Percentiles rank a stretch among this genome's conserved stretches.
These are phyloP conservation scores for Colletotrichum chrysophilum DNA, from an alignment of 2,329 filamentous ascomycete species.

Conservation along the genomic window DNA sequence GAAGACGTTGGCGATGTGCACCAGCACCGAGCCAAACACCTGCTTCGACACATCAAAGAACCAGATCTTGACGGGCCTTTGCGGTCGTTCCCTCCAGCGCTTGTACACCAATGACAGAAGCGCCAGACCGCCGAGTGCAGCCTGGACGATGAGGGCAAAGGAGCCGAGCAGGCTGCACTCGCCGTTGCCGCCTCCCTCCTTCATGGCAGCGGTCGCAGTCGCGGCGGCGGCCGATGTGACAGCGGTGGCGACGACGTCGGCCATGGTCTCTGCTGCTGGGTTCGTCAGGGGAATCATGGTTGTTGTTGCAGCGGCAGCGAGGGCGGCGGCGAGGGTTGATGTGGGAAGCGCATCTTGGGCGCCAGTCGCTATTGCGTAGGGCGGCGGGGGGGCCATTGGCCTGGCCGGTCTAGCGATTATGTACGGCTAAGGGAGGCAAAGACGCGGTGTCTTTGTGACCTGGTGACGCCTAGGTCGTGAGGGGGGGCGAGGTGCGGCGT, in stretches of 20 bases:
- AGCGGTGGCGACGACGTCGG: slow-evolving; percentile 31
- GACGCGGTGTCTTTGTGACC: slow-evolving; percentile 8
- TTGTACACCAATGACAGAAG: slow-evolving; percentile 90
- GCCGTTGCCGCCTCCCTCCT: slow-evolving; percentile 50
- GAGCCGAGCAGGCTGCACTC: slow-evolving; percentile 89
- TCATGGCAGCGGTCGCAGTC: slow-evolving; percentile 28
- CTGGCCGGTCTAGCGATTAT: not conserved
- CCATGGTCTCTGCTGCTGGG: slow-evolving; percentile 20
- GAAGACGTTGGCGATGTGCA: slow-evolving; percentile 91
- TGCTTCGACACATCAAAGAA: slow-evolving; percentile 98
- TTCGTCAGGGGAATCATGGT: slow-evolving; percentile 13
- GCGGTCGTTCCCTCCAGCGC: slow-evolving; percentile 88
- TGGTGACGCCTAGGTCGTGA: slow-evolving; percentile 8
- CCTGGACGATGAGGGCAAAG: slow-evolving; percentile 91
- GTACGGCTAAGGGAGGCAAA: slow-evolving; percentile 6
- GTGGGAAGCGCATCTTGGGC: slow-evolving; percentile 12
- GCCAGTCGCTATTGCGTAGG: slow-evolving; percentile 17
- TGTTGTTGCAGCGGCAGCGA: slow-evolving; percentile 7
- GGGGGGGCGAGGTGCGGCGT: not conserved
- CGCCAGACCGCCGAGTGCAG: slow-evolving; percentile 81
- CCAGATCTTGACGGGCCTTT: slow-evolving; percentile 95
- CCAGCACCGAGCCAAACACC: slow-evolving; percentile 88
- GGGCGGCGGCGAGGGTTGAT: slow-evolving; percentile 9
- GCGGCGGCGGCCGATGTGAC: slow-evolving; percentile 32
- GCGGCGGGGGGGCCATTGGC: slow-evolving; percentile 19